Conservation (phyloP, 208 protist genomes). For the Naegleria lovaniensis region DNA sequence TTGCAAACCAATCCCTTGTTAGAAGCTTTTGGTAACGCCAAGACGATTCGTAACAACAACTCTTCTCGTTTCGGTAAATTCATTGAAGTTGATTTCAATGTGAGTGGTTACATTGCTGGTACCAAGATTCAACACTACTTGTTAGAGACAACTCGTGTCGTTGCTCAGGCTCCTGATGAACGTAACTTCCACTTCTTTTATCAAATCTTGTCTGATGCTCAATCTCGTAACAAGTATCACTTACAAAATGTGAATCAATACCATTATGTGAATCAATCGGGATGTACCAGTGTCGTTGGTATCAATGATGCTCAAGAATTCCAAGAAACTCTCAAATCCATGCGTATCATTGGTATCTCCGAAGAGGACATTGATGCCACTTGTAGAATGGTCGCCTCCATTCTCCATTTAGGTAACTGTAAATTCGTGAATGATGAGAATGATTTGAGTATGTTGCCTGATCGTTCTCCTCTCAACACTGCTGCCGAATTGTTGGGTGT, state of each 20-base stretch:
- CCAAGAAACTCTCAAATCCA: conserved; percentile 18
- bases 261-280: conserved; percentile 47
- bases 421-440: conserved; percentile 43
- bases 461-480: conserved; percentile 34
- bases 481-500: conserved; percentile 41
- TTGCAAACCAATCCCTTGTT: conserved; percentile 58
- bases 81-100: conserved; percentile 49
- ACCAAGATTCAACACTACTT: conserved; percentile 51
- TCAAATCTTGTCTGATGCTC: conserved; percentile 38
- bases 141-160: conserved; percentile 51
- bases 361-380: conserved; percentile 44
- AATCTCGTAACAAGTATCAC: conserved; percentile 33
- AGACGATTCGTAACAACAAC: conserved; percentile 65
- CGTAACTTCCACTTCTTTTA: conserved; percentile 74
- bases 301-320: conserved; percentile 58
- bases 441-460: conserved; percentile 27
- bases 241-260: conserved; percentile 39
- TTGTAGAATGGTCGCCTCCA: conserved; percentile 47
- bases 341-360: conserved; percentile 42
- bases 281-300: conserved; percentile 41
- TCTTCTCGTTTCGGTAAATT: conserved; percentile 54
- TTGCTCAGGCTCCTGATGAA: conserved; percentile 53
- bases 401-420: conserved; percentile 65
- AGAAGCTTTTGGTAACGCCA: conserved; percentile 67
- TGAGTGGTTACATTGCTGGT: conserved; percentile 41